A percentile compares a stretch with the other conserved stretches of the same genome.
phyloP scores from a whole-genome alignment of 441 rosid genomes.

The Syzygium syzygioides region DNA sequence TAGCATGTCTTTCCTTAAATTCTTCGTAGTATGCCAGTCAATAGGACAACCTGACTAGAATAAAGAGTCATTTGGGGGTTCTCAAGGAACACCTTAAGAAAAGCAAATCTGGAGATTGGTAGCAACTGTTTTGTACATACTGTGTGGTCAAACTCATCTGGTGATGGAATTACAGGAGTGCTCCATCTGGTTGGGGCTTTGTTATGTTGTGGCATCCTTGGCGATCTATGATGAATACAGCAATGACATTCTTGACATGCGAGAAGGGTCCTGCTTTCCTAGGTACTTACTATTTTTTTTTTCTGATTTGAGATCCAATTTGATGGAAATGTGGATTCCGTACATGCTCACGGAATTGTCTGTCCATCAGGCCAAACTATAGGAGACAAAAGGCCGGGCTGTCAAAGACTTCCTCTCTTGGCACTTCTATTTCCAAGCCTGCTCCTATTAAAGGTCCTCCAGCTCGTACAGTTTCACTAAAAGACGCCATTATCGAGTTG shows the following conservation, averaged over 20 bases:
- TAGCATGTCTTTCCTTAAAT: not conserved
- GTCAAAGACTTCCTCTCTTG: conserved; percentile 20
- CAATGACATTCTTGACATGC: conserved; percentile 87
- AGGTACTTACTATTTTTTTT: conserved; percentile 29
- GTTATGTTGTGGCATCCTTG: conserved; percentile 71
- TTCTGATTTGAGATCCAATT: not conserved
- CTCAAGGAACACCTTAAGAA: not conserved
- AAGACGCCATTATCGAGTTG: conserved; percentile 48
- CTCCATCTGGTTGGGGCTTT: conserved; percentile 75
- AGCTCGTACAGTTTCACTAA: conserved; percentile 43
- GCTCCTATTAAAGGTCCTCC: conserved; percentile 47
- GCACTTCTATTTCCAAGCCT: conserved; percentile 35
- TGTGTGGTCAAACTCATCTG: not conserved
- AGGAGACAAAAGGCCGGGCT: conserved; percentile 23
- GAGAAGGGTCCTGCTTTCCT: conserved; percentile 92
- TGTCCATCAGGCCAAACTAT: conserved; percentile 50
- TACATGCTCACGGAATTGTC: not conserved
- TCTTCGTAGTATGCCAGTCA: not conserved
- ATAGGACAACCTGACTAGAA: not conserved
- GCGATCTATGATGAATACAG: conserved; percentile 91
- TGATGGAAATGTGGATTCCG: not conserved
- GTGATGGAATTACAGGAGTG: conserved; percentile 55
- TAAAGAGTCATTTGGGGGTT: not conserved
- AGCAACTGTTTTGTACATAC: not conserved
- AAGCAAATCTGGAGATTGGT: not conserved